These are phyloP conservation scores for Microbotryum lychnidis-dioicae DNA, from an alignment of 1,284 basidiomycete species.

Conservation along the genomic window DNA sequence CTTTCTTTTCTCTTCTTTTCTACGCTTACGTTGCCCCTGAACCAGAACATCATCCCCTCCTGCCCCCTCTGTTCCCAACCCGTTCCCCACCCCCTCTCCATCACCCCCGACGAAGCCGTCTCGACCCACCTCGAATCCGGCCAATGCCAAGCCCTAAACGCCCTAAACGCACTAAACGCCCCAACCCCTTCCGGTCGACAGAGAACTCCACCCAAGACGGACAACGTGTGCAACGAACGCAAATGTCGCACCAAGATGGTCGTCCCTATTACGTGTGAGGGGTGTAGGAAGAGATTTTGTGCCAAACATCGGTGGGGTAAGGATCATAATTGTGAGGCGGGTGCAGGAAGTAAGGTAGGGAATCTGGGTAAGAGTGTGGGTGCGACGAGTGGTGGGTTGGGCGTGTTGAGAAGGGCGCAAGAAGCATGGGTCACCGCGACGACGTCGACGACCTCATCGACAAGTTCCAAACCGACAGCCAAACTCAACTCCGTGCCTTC, in stretches of 20 bases:
- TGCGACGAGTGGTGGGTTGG: slow-evolving; percentile 9
- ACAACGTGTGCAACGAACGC: slow-evolving; percentile 11
- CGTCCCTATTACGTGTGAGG: slow-evolving; percentile 26
- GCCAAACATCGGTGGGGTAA: slow-evolving; percentile 22
- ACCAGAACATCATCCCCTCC: slow-evolving; percentile 24
- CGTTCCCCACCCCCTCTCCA: slow-evolving; percentile 7
- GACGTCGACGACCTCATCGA: slow-evolving; percentile 13
- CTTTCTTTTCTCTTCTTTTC: no score
- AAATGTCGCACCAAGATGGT: slow-evolving; percentile 29
- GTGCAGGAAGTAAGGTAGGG: neutral
- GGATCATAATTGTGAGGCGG: slow-evolving; percentile 23
- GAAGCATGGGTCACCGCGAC: neutral
- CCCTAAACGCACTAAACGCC: no score
- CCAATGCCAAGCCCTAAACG: no score
- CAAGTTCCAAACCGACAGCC: neutral
- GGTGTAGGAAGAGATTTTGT: slow-evolving; percentile 24
- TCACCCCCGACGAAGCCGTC: slow-evolving; percentile 6
- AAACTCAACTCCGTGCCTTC: neutral
- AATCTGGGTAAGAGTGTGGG: neutral
- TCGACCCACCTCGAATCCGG: no score
- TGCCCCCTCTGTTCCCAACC: slow-evolving; percentile 25
- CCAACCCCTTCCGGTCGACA: no score
- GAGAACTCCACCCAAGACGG: neutral
- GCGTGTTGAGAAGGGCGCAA: slow-evolving; percentile 21
- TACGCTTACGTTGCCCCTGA: neutral